Conservation (phyloP, 305 asterid genomes). For the Striga hermonthica region DNA sequence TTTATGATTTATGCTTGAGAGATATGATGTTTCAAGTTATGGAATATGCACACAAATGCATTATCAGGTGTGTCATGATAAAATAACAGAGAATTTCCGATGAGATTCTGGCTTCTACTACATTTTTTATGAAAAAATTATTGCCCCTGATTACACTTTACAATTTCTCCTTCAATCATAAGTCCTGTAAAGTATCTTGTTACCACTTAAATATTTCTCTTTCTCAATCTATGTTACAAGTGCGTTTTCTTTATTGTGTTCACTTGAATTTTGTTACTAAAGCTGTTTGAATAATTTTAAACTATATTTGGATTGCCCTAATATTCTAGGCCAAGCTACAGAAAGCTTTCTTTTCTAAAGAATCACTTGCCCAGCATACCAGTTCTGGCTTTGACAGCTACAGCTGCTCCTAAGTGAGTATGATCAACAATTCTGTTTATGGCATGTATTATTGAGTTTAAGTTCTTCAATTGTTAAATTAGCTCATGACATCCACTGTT, state of each 20-base stretch:
- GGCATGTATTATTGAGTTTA: slow-evolving; percentile 16
- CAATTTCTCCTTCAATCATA: too few relatives aligned
- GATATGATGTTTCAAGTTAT: slow-evolving; percentile 20
- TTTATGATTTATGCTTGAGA: slow-evolving; percentile 14
- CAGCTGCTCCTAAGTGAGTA: slow-evolving; percentile 96
- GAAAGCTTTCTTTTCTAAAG: slow-evolving; percentile 85
- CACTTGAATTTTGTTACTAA: slow-evolving; percentile 18
- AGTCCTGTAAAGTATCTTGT: slow-evolving; percentile 10
- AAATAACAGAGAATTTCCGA: not conserved
- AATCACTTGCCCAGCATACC: slow-evolving; percentile 67
- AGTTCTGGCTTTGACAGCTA: slow-evolving; percentile 92
- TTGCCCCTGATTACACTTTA: too few relatives aligned
- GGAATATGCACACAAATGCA: not conserved
- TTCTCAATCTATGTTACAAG: not conserved
- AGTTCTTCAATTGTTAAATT: slow-evolving; percentile 14
- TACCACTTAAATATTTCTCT: not conserved
- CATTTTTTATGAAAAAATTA: not conserved
- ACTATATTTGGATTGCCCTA: slow-evolving; percentile 30
- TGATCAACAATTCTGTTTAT: slow-evolving; percentile 27
- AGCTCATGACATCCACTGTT: slow-evolving; percentile 16
- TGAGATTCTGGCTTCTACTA: slow-evolving; percentile 14
- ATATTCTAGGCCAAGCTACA: slow-evolving; percentile 87
- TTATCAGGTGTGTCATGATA: not conserved
- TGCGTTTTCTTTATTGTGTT: slow-evolving; percentile 1
- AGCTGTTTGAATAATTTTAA: slow-evolving; percentile 22